Base-by-base conservation (phyloP, 202 grass and related monocot genomes). In the Carex arenaria region DNA sequence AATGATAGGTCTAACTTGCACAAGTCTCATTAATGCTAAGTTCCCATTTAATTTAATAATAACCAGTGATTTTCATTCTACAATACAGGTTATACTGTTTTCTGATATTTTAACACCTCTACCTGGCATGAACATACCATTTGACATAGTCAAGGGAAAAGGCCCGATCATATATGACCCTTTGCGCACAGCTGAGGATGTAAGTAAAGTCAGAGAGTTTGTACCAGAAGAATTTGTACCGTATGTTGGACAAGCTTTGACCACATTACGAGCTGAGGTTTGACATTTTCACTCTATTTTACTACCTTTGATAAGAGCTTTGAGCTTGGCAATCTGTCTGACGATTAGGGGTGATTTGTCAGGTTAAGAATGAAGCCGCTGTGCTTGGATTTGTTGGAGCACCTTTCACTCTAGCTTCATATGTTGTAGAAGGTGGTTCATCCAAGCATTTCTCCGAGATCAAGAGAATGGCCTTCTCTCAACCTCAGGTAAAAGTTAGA, bases 101-200 rank as follows among this genome's bases (percentile, higher is more conserved):
- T 98, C 95, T 0, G 95, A 98, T 61, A 98, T 98, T 80, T 91
- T 98, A 84, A 98, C 95, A 38, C 95, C 95, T 84, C 88, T 98
- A 87, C 92, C 92, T 75, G 95, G 95, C 71, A 98, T 98, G 95
- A 95, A 93, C 78, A 98, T 98, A 89, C 90, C 95, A 82, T 98
- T 98, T 70, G 95, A 98, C 89, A 95, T 98, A 84, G 93, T 98
- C 34, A 98, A 98, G 85, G 95, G 95, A 84, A 98, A 95, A 86
- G 95, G 95, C 54, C 95, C 95, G 49, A 88, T 98, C 53, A 98
- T 98, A 85, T 95, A 93, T 75, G 87, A 90, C 84, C 95, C 95
- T 59, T 83, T 98, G 79, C 88, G 82, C 76, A 98, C 95, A 87
- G 86, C 89, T 75, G 91, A 67, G 38, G 93, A 94, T 80, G 93